These are phyloP conservation scores for Camellia sinensis DNA, from an alignment of 148 eudicot genomes.

Conservation along the genomic window DNA sequence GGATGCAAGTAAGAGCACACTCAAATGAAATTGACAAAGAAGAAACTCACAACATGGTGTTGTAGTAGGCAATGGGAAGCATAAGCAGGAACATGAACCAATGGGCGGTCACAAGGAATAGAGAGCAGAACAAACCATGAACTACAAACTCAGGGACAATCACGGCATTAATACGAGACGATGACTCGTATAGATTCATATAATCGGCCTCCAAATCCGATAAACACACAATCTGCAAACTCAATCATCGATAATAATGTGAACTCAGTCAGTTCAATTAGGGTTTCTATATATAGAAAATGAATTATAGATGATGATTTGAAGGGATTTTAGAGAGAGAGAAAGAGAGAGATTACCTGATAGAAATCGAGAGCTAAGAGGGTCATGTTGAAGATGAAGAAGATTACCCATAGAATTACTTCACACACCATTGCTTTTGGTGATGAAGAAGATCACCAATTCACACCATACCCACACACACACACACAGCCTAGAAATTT, in stretches of 20 bases:
- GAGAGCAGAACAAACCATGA: conserved; percentile 57
- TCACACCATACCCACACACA: no score
- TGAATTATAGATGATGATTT: no score
- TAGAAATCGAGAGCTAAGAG: no score
- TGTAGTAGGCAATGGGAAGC: conserved; percentile 58
- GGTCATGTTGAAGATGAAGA: no score
- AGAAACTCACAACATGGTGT: conserved; percentile 59
- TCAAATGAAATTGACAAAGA: conserved; percentile 6
- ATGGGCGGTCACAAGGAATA: conserved; percentile 73
- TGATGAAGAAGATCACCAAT: no score
- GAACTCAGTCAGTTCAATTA: not conserved
- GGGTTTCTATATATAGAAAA: no score
- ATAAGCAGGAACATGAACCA: conserved; percentile 75
- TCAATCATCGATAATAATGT: not conserved
- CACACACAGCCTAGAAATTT: no score
- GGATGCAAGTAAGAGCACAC: not conserved
- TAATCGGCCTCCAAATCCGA: conserved; percentile 93
- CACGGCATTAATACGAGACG: conserved; percentile 67
- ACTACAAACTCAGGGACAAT: conserved; percentile 66
- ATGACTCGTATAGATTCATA: conserved; percentile 80
- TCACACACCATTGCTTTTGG: no score
- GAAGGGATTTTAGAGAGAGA: no score
- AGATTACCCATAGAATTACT: no score
- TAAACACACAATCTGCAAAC: conserved; percentile 65
- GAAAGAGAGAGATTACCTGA: no score